Base-by-base conservation (phyloP, 768 basidiomycete species). In the Scleroderma citrinum region DNA sequence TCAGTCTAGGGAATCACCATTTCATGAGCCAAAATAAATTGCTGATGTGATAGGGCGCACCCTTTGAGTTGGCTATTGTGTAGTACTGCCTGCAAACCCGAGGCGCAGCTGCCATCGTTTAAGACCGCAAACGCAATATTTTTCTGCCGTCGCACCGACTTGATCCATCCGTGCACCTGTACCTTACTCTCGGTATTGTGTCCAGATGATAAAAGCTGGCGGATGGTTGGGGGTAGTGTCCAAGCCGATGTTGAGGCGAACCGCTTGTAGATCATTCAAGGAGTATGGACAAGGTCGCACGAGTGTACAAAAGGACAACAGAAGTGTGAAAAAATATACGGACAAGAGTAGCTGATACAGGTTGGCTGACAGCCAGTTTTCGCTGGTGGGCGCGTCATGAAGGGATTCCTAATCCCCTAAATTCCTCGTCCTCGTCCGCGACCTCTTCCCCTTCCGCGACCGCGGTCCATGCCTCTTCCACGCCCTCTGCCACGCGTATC, bases 131-230 rank as follows among this genome's bases (percentile, higher is more conserved):
- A 97, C 2, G 89, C 76, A n/a, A 92, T 75, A 44, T 83, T 82
- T 71, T 95, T 95, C 69, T 95, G 92, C 36, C 81, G 78, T 36
- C 92, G 77, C 35, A 94, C 77, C 2, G 87, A 90, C 57, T 85
- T 85, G 48, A 97, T 74, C 90, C 91, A 95, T 45, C 89, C 93
- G 37, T 82, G 80, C 10, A 94, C 75, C 19, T 68, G 54, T 7
- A 73, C 57, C 11, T 59, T 54, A 19, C n/a, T 43, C 1, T 49
- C n/a, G 7, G 51, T 17, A 13, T 48, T 52, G 31, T 26, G 49
- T 17, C 49, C 49, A 6, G 57, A 57, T 5, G 63, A 50, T 16
- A 75, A 62, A 17, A 75, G 60, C 56, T 75, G 72, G 44, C 69
- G 67, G 17, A 67, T 69, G 14, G 67, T 62, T 26, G 40, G 51